Base-by-base conservation (phyloP, 164 flowering plant genomes). In the Magnolia officinalis region DNA sequence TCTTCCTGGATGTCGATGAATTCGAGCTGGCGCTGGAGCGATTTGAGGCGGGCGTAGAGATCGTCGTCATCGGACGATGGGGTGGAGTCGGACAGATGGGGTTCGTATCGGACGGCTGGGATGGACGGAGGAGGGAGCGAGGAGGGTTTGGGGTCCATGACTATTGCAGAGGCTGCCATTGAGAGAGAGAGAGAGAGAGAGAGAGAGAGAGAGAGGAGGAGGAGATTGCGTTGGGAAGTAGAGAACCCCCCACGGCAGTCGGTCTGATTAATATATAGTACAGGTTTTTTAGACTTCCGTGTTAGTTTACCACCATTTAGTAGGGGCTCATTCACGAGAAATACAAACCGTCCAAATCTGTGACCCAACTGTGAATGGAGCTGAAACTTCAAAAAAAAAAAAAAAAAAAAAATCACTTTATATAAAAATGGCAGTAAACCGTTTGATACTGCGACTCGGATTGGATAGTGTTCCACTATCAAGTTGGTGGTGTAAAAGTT, bases 1-100 rank as follows among this genome's bases (percentile, higher is more conserved):
- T 95, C 98, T 37, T 95, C 98, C 69, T 95, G 98, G 70, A 95
- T 92, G 68, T 93, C 97, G 75, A 86, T 87, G 90, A 95, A 93
- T 77, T 95, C 99, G 16, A 90, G 82, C 85, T 89, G 96, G n/a
- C 99, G 89, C 58, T 88, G 88, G 5, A 95, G 89, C 16, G 92
- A 80, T 67, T 93, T 95, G 61, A 88, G 86, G 52, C 90, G 89
- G 50, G 87, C 82, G 86, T 95, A 95, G 50, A 93, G 92, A 64
- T 95, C 98, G 26, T 92, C 98, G 2, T 91, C 95, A 75, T 86
- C 90, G 72, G 77, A 45, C 11, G 77, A 18, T 61, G 76, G 23
- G 2, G 79, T 29, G 50, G 52, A 77, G 24, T 75, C 83, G 72
- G 70, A 13, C 2, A 21, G 69, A 11, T 79, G 79, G 20, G 52